A percentile compares a stretch with the other conserved stretches of the same genome.
Evolutionary conservation across 345 rosid genomes (phyloP).

Genomic region (Punica granatum): DNA sequence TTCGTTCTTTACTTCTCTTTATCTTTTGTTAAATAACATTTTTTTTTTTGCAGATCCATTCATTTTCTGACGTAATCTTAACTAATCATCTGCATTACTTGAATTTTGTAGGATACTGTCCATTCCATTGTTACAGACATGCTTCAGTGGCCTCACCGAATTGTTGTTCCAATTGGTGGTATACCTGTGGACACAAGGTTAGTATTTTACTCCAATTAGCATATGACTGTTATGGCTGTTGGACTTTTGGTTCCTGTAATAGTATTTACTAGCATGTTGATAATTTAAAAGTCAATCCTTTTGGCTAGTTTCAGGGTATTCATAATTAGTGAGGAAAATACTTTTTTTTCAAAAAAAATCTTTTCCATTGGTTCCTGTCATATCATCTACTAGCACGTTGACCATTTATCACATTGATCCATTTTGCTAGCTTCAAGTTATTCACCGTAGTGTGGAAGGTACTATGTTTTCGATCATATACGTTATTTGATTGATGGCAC

Average conservation of each 20-base stretch:
- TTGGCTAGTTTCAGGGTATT: background rate
- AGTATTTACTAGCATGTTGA: background rate
- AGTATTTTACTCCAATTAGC: background rate
- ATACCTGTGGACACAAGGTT: constrained; percentile 80
- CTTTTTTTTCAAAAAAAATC: background rate
- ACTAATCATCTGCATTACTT: constrained; percentile 1
- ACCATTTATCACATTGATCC: too few species aligned
- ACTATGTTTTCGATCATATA: too few species aligned
- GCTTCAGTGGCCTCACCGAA: constrained; percentile 99
- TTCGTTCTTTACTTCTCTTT: background rate
- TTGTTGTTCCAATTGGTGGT: constrained; percentile 97
- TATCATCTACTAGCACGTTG: background rate
- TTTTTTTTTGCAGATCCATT: background rate
- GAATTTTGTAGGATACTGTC: constrained; percentile 68
- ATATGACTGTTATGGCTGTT: background rate
- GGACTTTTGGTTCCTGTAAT: background rate
- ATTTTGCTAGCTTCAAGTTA: too few species aligned
- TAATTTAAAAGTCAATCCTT: background rate
- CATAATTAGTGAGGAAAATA: too few species aligned
- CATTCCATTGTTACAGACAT: constrained; percentile 72
- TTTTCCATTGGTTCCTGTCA: background rate
- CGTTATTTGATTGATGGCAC: too few species aligned
- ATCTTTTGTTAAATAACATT: background rate
- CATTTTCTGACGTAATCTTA: background rate
- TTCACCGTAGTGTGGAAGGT: too few species aligned